These are phyloP conservation scores for Musa troglodytarum DNA, from an alignment of 176 grass and related monocot species.

Conservation along the genomic window DNA sequence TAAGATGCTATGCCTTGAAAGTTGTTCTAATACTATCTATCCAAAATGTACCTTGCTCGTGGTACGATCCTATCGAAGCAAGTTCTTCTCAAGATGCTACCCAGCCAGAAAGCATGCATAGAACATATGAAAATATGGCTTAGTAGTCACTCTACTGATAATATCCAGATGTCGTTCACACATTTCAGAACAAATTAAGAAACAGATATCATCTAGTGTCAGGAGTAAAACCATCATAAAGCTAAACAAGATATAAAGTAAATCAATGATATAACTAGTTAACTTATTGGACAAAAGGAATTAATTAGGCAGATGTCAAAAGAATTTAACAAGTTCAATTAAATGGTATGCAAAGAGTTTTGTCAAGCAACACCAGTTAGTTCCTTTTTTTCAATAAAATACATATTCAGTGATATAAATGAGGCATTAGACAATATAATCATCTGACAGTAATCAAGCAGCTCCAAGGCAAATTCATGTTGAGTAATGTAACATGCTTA, in stretches of 20 bases:
- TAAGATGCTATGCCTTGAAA: not conserved
- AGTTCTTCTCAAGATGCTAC: not conserved
- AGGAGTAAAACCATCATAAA: not conserved
- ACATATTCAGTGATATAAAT: not conserved
- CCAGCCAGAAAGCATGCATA: not conserved
- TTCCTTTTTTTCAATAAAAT: not conserved
- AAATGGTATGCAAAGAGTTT: too few species aligned
- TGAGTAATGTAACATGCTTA: not conserved
- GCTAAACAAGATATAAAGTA: too few species aligned
- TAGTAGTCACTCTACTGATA: too few species aligned
- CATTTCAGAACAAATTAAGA: too few species aligned
- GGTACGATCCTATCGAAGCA: too few species aligned
- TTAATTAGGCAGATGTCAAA: too few species aligned
- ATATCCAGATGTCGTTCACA: too few species aligned
- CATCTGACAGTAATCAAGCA: not conserved
- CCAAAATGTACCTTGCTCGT: too few species aligned
- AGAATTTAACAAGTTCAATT: too few species aligned
- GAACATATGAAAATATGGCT: not conserved
- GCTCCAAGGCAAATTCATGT: not conserved
- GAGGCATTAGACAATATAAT: not conserved
- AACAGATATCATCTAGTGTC: not conserved
- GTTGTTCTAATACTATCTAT: slow-evolving; percentile 2
- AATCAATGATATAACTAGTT: too few species aligned
- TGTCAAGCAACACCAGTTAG: too few species aligned
- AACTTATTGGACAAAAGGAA: too few species aligned